Percentiles rank a stretch among this genome's conserved stretches.
Conservation (phyloP, 805 yeast species). For the Spathaspora boniae region DNA sequence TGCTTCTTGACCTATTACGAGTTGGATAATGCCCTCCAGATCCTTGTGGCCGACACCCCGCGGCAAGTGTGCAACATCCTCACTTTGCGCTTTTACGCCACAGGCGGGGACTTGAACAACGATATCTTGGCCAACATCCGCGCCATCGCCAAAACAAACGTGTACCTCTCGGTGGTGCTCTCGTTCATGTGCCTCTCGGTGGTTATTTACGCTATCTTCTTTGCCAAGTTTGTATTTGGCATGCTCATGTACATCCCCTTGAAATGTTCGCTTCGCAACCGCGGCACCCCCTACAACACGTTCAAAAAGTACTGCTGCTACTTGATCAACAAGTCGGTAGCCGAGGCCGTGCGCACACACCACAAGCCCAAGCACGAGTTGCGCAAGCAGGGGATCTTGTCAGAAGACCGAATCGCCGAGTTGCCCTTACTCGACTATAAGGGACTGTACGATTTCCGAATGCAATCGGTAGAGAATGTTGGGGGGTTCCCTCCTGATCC, state of each 20-base stretch:
- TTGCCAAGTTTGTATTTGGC: slow-evolving; percentile 54
- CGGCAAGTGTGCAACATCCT: slow-evolving; percentile 81
- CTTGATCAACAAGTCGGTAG: slow-evolving; percentile 55
- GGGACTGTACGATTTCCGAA: too few relatives aligned
- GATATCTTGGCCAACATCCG: slow-evolving; percentile 47
- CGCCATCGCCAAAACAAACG: slow-evolving; percentile 56
- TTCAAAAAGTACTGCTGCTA: slow-evolving; percentile 61
- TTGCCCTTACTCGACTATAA: slow-evolving; percentile 22
- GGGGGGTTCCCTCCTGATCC: too few relatives aligned
- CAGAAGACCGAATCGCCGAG: slow-evolving; percentile 19
- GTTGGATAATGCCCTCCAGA: slow-evolving; percentile 55
- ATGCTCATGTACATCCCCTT: slow-evolving; percentile 51
- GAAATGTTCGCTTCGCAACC: slow-evolving; percentile 29
- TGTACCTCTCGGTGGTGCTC: slow-evolving; percentile 65
- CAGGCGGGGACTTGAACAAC: slow-evolving; percentile 43
- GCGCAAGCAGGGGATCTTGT: slow-evolving; percentile 23
- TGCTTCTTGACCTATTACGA: slow-evolving; percentile 65
- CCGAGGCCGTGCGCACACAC: slow-evolving; percentile 44
- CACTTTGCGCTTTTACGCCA: slow-evolving; percentile 54
- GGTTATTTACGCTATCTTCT: slow-evolving; percentile 67
- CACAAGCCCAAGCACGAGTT: slow-evolving; percentile 35
- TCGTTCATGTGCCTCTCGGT: slow-evolving; percentile 76
- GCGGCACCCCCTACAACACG: slow-evolving; percentile 34
- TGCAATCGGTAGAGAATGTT: too few relatives aligned
- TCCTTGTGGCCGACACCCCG: slow-evolving; percentile 79